A percentile compares a stretch with the other conserved stretches of the same genome.
Evolutionary conservation across 768 basidiomycete genomes (phyloP).

Genomic region (Boletus subparvulus): DNA sequence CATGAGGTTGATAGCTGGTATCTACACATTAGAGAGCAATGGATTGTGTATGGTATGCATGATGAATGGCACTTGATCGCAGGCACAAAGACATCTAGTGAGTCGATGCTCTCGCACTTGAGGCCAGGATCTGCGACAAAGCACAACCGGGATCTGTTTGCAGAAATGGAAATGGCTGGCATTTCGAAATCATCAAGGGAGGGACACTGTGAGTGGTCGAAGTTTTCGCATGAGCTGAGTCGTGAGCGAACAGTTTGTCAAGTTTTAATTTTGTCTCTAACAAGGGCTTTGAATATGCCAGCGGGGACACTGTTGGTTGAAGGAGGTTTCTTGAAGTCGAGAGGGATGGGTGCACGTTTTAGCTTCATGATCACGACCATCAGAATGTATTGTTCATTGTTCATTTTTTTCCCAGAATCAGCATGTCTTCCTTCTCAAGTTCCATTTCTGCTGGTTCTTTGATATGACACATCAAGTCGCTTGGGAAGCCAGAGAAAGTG

Average conservation of each 20-base stretch:
- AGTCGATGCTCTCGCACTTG: conserved; percentile 28
- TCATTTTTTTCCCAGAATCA: conserved; percentile 9
- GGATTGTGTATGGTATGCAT: conserved; percentile 50
- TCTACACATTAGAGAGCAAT: conserved; percentile 43
- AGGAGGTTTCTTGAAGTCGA: conserved; percentile 70
- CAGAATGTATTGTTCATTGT: conserved; percentile 17
- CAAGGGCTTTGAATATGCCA: conserved; percentile 80
- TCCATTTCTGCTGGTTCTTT: conserved; percentile 14
- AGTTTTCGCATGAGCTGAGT: conserved; percentile 70
- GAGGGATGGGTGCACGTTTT: conserved; percentile 73
- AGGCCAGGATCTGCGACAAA: conserved; percentile 60
- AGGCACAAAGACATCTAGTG: conserved; percentile 45
- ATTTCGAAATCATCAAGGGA: conserved; percentile 79
- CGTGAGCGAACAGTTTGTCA: conserved; percentile 74
- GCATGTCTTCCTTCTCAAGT: conserved; percentile 9
- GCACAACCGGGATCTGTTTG: conserved; percentile 50
- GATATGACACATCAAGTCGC: conserved; percentile 26
- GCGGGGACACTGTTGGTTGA: conserved; percentile 79
- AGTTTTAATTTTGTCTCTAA: conserved; percentile 64
- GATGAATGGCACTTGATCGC: conserved; percentile 53
- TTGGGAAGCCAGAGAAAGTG: conserved; percentile 65
- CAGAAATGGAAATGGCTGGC: conserved; percentile 63
- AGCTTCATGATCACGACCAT: conserved; percentile 29
- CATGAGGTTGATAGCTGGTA: conserved; percentile 51
- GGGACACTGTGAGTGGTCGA: conserved; percentile 63